A percentile compares a stretch with the other conserved stretches of the same genome.
Evolutionary conservation across 345 rosid genomes (phyloP).

Genomic region (Corymbia maculata): DNA sequence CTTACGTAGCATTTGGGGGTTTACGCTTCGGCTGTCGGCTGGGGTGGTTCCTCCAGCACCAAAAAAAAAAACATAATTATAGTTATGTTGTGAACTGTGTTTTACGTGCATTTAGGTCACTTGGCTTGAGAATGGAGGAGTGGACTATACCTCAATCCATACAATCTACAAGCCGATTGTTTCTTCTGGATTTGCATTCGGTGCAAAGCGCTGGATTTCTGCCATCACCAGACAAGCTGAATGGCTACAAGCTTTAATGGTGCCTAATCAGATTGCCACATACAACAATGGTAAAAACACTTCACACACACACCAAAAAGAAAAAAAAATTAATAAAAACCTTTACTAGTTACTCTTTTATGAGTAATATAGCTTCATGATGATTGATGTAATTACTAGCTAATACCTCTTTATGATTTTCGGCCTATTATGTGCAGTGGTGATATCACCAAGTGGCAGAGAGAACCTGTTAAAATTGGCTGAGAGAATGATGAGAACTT

Average conservation of each 20-base stretch:
- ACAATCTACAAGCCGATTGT: slow-evolving; percentile 12
- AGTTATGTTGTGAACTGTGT: background rate
- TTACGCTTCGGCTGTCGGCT: too few relatives aligned
- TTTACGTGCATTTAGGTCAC: slow-evolving; percentile 15
- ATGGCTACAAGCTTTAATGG: slow-evolving; percentile 7
- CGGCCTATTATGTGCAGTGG: background rate
- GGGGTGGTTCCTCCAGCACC: too few relatives aligned
- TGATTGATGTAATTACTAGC: background rate
- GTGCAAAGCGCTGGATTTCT: slow-evolving; percentile 50
- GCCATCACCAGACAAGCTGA: slow-evolving; percentile 14
- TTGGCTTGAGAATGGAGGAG: slow-evolving; percentile 51
- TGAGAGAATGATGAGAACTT: slow-evolving; percentile 24
- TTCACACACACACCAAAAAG: background rate
- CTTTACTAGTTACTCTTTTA: background rate
- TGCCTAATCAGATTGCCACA: background rate
- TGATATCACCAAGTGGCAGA: slow-evolving; percentile 12
- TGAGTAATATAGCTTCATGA: background rate
- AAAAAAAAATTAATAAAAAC: background rate
- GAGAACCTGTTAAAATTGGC: slow-evolving; percentile 20
- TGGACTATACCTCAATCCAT: slow-evolving; percentile 19
- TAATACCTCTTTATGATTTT: background rate
- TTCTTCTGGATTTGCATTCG: slow-evolving; percentile 26
- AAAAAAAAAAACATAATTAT: background rate
- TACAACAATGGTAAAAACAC: background rate
- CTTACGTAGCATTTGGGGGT: too few relatives aligned